Evolutionary conservation across 2,329 filamentous ascomycete genomes (phyloP).

Genomic region (Orbilia blumenaviensis): DNA sequence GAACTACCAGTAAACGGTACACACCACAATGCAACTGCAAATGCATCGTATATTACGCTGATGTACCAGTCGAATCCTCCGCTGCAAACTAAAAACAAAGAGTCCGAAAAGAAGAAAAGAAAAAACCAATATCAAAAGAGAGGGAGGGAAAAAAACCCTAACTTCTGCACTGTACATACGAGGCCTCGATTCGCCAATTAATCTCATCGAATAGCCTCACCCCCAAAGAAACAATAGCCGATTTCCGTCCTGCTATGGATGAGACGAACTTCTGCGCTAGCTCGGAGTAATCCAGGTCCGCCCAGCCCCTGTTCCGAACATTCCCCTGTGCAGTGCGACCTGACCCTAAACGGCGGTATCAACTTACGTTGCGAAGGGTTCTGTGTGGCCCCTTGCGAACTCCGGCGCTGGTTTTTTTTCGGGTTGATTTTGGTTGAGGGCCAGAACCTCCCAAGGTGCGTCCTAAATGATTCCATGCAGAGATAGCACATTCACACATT

Average conservation of each 20-base stretch:
- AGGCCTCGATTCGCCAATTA: background rate
- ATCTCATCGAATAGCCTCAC: constrained; percentile 6
- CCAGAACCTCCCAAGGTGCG: constrained; percentile 9
- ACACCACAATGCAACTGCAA: too few relatives aligned
- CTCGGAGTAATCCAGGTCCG: constrained; percentile 51
- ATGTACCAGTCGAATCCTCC: background rate
- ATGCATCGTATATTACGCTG: too few relatives aligned
- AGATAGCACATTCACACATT: background rate
- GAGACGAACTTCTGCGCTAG: constrained; percentile 1
- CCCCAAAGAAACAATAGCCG: constrained; percentile 40
- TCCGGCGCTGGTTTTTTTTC: constrained; percentile 10
- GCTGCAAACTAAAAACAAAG: background rate
- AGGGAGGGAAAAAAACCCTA: background rate
- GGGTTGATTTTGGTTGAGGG: background rate
- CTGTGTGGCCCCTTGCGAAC: constrained; percentile 29
- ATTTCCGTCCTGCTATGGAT: constrained; percentile 10
- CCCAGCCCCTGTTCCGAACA: constrained; percentile 37
- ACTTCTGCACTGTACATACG: background rate
- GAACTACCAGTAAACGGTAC: too few relatives aligned
- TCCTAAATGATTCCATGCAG: too few relatives aligned
- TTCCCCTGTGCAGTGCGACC: constrained; percentile 27
- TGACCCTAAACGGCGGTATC: constrained; percentile 36
- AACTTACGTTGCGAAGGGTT: background rate
- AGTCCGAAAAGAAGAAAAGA: constrained; percentile 11
- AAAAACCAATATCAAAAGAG: background rate